Base-by-base conservation (phyloP, 1,284 basidiomycete species). In the Cronartium ribicola region DNA sequence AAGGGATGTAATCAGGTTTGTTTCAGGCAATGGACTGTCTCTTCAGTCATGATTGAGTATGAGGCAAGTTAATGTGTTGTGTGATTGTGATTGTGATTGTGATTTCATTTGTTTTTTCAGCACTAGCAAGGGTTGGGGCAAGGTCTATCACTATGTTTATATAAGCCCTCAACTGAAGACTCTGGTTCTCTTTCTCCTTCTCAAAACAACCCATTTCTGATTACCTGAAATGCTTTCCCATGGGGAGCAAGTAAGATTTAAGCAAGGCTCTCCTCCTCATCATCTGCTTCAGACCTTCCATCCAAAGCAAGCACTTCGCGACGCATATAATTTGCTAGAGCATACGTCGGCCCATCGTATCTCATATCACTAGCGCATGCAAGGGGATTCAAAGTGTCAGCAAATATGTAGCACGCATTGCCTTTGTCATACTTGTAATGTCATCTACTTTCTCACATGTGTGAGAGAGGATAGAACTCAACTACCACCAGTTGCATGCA, bases 401-500 rank as follows among this genome's bases (percentile, higher is more conserved):
- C 37, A 37, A 14, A 29, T 14, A 39, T 60, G 61, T 10, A 63
- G 43, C 22, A 40, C 48, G 40, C 11, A 22, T 20, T 39, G 10
- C 13, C 44, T 13, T 7, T 40, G 39, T 20, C 63, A 17, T 10
- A 11, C 59, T 13, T 36, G 11, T n/a, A 11, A 61, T 13, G 37
- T 61, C 13, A 37, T 41, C 14, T n/a, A 20, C 20, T 51, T 20
- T 51, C 3, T 20, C 14, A 51, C 20, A 14, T 14, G 20, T 51
- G 13, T 51, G 20, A 62, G n/a, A 63, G 40, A 46, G 44, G 22
- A 22, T 62, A n/a, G 57, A 4, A 71, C 68, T 71, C 46, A 71
- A 71, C 68, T 71, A 71, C 68, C 68, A 71, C 68, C 68, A 71
- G 57, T 71, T 71, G 41, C 68, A 71, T n/a, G 68, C 68, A 22